Conservation (phyloP, 1,139 yeast species). For the Lodderomyces orthopsilosis region DNA sequence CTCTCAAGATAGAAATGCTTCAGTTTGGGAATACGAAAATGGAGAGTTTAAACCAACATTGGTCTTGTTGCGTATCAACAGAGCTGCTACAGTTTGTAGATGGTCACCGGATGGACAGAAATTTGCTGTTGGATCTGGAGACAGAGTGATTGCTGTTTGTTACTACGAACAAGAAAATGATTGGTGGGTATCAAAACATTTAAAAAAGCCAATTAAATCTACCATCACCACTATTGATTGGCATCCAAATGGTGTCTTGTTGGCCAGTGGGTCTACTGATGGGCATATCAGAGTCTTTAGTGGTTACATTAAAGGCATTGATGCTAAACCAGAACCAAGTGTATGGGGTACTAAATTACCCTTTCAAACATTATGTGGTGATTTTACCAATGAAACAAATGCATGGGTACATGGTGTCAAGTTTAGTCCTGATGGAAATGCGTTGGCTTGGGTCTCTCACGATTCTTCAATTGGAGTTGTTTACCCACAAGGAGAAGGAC, state of each 20-base stretch:
- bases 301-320: conserved; percentile 89
- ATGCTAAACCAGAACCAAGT: conserved; percentile 74
- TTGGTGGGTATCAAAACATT: conserved; percentile 99
- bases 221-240: conserved; percentile 83
- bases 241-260: conserved; percentile 91
- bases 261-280: conserved; percentile 92
- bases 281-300: conserved; percentile 93
- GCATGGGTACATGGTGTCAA: conserved; percentile 93
- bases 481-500: conserved; percentile 72
- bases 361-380: conserved; percentile 90
- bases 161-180: conserved; percentile 94
- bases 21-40: conserved; percentile 81
- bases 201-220: conserved; percentile 88
- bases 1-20: conserved; percentile 96
- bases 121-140: conserved; percentile 97
- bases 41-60: conserved; percentile 75
- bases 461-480: conserved; percentile 76
- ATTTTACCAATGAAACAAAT: conserved; percentile 70
- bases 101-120: conserved; percentile 95
- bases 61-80: conserved; percentile 84
- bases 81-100: conserved; percentile 90
- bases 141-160: conserved; percentile 91
- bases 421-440: conserved; percentile 78
- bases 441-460: conserved; percentile 75
- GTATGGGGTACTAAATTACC: conserved; percentile 96